A percentile compares a stretch with the other conserved stretches of the same genome.
Conservation (phyloP, 2,329 filamentous ascomycete species). For the Pseudogymnoascus sp. region DNA sequence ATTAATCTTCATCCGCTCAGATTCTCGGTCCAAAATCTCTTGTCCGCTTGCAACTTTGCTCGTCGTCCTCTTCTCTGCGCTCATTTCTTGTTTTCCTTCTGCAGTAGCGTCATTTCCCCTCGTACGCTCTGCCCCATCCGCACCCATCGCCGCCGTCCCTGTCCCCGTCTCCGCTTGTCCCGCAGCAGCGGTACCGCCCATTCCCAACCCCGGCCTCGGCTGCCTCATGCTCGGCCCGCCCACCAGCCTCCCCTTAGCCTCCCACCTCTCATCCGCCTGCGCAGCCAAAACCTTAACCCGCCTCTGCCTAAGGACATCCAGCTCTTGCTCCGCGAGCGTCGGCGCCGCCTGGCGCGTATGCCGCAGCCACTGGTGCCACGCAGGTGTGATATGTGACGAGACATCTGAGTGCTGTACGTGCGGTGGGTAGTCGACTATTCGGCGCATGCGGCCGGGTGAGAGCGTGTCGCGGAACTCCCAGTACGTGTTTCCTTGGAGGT, state of each 20-base stretch:
- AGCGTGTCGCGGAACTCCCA: conserved; percentile 53
- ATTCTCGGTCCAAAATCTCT: conserved; percentile 1
- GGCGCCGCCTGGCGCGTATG: conserved; percentile 48
- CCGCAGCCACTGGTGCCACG: conserved; percentile 63
- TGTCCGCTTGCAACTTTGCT: neutral
- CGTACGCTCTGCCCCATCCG: neutral
- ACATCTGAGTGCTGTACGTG: conserved; percentile 46
- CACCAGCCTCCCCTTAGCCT: conserved; percentile 44
- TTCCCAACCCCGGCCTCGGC: conserved; percentile 24
- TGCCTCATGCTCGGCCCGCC: conserved; percentile 30
- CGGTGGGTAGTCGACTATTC: conserved; percentile 52
- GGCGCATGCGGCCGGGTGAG: conserved; percentile 42
- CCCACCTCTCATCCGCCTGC: conserved; percentile 56
- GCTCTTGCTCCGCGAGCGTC: conserved; percentile 45
- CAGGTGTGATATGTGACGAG: conserved; percentile 41
- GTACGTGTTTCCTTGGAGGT: conserved; percentile 59
- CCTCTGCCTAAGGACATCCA: conserved; percentile 43
- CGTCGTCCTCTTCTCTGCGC: neutral
- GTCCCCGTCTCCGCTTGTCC: conserved; percentile 9
- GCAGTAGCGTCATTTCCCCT: neutral
- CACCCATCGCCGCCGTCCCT: neutral
- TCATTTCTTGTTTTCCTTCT: neutral
- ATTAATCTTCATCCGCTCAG: neutral
- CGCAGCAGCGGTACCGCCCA: conserved; percentile 9
- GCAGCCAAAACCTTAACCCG: conserved; percentile 49